Base-by-base conservation (phyloP, 192 early-diverging fungal species). In the Geranomyces michiganensis region DNA sequence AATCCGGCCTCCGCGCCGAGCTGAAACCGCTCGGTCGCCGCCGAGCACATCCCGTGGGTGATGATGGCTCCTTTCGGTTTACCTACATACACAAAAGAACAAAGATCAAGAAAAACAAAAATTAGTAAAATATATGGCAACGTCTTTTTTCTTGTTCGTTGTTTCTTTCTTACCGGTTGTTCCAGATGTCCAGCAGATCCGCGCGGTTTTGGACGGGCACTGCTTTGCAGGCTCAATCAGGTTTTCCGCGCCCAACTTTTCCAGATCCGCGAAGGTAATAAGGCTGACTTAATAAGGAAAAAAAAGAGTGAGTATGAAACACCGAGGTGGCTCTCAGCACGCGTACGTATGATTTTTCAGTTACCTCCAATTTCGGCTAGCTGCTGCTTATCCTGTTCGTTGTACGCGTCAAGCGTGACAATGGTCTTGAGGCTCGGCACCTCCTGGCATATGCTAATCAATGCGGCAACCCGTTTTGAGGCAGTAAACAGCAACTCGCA, bases 131-230 rank as follows among this genome's bases (percentile, higher is more conserved):
- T n/a, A n/a, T n/a, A n/a, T n/a, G n/a, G n/a, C n/a, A n/a, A n/a
- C n/a, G n/a, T n/a, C n/a, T n/a, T n/a, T n/a, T n/a, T n/a, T n/a
- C n/a, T n/a, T n/a, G n/a, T n/a, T n/a, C n/a, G n/a, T n/a, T n/a
- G n/a, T n/a, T n/a, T n/a, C n/a, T n/a, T n/a, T n/a, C n/a, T n/a
- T n/a, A n/a, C 93, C 93, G 12, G 93, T 96, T 6, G 93, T 94
- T 17, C 90, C 90, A 30, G 84, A 87, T 17, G 92, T 94, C 75
- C 90, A 93, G 56, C 93, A 93, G 45, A 99, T 94, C 21, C 87
- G 90, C 0, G 92, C 92, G 9, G 92, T 66, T 76, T 92, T 90
- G n/a, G 86, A 81, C 13, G 83, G 66, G 8, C 68, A 80, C 13
- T 90, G 92, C 6, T 82, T 69, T 29, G 68, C 67, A 22, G 80